Evolutionary conservation across 805 yeast genomes (phyloP).

Genomic region (Candida ascalaphidarum): DNA sequence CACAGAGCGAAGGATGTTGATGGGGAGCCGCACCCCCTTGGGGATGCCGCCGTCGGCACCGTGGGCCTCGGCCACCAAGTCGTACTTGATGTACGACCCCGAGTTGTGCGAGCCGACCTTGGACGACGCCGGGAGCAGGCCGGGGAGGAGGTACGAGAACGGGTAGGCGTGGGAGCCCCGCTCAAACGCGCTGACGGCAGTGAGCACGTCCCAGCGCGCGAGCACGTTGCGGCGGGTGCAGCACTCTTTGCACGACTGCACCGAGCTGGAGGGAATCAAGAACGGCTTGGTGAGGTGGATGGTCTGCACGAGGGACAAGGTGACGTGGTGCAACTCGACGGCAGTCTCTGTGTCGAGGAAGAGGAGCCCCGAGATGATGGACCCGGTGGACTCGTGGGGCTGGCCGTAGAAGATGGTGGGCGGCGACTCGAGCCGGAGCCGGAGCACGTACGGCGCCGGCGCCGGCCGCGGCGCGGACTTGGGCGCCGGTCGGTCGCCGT

Average conservation of each 20-base stretch:
- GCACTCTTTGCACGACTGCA: constrained; percentile 55
- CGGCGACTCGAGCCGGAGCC: constrained; percentile 76
- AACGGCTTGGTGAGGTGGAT: constrained; percentile 62
- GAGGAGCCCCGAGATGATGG: constrained; percentile 74
- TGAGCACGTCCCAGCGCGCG: constrained; percentile 84
- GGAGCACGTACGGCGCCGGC: no score
- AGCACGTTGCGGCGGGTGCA: constrained; percentile 45
- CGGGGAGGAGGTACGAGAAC: constrained; percentile 82
- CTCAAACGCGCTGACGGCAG: constrained; percentile 47
- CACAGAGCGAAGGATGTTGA: constrained; percentile 70
- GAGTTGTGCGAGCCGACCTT: constrained; percentile 49
- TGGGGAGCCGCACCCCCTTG: constrained; percentile 46
- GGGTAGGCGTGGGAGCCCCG: constrained; percentile 81
- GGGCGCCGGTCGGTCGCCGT: no score
- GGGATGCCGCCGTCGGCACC: constrained; percentile 13
- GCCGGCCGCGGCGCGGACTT: no score
- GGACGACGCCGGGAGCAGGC: constrained; percentile 74
- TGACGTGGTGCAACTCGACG: constrained; percentile 48
- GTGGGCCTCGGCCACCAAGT: constrained; percentile 53
- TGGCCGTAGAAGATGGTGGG: constrained; percentile 82
- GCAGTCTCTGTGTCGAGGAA: constrained; percentile 38
- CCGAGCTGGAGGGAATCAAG: constrained; percentile 38
- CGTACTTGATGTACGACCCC: constrained; percentile 56
- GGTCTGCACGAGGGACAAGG: constrained; percentile 64
- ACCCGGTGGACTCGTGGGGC: constrained; percentile 74